Conservation (phyloP, 164 flowering plant genomes). For the Nymphaea colorata region DNA sequence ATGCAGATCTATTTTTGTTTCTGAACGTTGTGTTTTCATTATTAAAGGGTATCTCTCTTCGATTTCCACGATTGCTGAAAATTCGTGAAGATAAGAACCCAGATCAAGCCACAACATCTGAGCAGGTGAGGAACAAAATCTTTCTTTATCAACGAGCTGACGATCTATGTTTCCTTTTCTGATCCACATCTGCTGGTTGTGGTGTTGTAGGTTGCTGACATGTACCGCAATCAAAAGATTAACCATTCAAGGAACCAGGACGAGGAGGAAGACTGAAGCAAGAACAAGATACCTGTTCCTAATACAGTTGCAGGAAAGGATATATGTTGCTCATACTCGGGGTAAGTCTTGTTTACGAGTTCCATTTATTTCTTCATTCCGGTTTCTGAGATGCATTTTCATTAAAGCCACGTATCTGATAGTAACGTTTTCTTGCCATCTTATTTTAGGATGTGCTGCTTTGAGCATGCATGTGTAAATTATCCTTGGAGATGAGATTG, state of each 20-base stretch:
- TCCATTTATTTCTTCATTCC: too few relatives aligned
- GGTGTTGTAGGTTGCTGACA: slow-evolving; percentile 65
- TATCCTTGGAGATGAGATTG: too few relatives aligned
- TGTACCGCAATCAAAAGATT: slow-evolving; percentile 65
- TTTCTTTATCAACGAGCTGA: background rate
- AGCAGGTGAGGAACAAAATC: slow-evolving; percentile 34
- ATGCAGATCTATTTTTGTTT: too few relatives aligned
- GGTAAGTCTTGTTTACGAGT: too few relatives aligned
- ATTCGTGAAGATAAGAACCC: slow-evolving; percentile 82
- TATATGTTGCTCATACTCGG: too few relatives aligned
- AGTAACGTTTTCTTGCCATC: too few relatives aligned
- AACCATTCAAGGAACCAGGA: slow-evolving; percentile 41
- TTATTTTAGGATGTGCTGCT: too few relatives aligned
- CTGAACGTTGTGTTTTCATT: too few relatives aligned
- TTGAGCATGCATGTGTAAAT: too few relatives aligned
- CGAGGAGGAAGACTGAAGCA: slow-evolving; percentile 52
- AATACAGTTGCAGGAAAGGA: too few relatives aligned
- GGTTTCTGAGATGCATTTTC: too few relatives aligned
- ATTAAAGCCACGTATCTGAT: too few relatives aligned
- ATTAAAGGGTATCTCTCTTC: slow-evolving; percentile 78
- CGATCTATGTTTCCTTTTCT: background rate
- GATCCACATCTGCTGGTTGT: background rate
- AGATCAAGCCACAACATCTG: slow-evolving; percentile 81
- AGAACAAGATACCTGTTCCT: background rate
- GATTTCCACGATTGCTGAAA: slow-evolving; percentile 83